phyloP scores from a whole-genome alignment of 2,329 filamentous ascomycete genomes.

The Alternaria sp. region DNA sequence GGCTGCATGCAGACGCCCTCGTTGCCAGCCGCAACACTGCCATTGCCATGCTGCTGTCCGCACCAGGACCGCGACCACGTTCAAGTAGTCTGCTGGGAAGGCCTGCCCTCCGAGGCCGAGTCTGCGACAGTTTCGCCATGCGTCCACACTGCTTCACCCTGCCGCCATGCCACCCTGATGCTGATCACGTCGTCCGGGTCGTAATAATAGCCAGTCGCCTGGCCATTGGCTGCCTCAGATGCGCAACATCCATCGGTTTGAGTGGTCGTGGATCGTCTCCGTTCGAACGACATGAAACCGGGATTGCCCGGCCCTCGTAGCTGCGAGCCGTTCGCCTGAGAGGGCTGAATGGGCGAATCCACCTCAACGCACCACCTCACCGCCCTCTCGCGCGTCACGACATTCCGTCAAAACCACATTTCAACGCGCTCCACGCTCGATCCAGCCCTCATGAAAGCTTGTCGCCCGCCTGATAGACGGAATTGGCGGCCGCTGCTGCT shows the following conservation, averaged over 20 bases:
- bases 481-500: conserved; percentile 7
- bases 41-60: neutral
- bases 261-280: conserved; percentile 5
- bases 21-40: conserved; percentile 1
- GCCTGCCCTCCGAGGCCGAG: conserved; percentile 9
- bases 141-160: neutral
- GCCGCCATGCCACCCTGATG: conserved; percentile 8
- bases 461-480: neutral
- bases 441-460: neutral
- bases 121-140: conserved; percentile 3
- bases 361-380: conserved; percentile 3
- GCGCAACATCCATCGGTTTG: conserved; percentile 20
- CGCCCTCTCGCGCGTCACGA: conserved; percentile 4
- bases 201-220: conserved; percentile 10
- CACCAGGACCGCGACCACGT: neutral
- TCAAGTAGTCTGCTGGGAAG: neutral
- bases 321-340: conserved; percentile 13
- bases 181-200: conserved; percentile 3
- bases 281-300: conserved; percentile 28
- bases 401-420: neutral
- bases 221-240: conserved; percentile 19
- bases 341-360: neutral
- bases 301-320: conserved; percentile 27
- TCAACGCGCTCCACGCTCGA: neutral
- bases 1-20: conserved; percentile 11